Evolutionary conservation across 2,329 filamentous ascomycete species (phyloP), one percentile per base, ranked within the genome.

Genomic region (Alternaria sp.): DNA sequence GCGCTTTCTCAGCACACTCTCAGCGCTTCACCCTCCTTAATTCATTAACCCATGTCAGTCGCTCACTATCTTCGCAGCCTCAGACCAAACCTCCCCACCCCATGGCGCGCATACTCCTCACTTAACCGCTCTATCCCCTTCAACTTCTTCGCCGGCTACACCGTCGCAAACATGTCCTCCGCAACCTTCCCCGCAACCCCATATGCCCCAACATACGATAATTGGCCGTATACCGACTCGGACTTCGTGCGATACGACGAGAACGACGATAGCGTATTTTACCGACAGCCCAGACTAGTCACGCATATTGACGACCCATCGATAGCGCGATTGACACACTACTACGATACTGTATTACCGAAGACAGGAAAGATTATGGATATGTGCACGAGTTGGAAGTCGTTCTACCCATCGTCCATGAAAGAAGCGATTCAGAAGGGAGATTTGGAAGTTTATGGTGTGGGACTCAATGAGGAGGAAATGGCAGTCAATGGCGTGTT

Each of bases 251-350:
- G 81, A 21, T 74, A 78, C 49, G 82, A 84, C 51, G 69, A 78
- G 15, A 60, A 57, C 6, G 65, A 70, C 8, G 81, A 83, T 62
- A 30, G 68, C 2, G 54, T 67, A 5, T 84, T 84, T 70, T 84
- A 83, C 71, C 69, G 66, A 26, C 67, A 77, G 18, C 82, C 85
- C 2, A 80, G 84, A 15, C 84, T 86, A 64, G 84, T 87, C 1
- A 85, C 85, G 11, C 85, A 87, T 61, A 87, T 87, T 67, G 85
- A 87, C 66, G 83, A 85, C 45, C 76, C 80, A 6, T 84, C 84
- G 0, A 85, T 86, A 55, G 70, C 72, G 5, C 74, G 78, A 0
- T 70, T 87, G 2, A 75, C 79, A 23, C 64, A 71, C 3, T 87
- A 87, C 73, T 87, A 87, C 70, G 73, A 74, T n/a, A 65, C 67